phyloP scores from a whole-genome alignment of 2,329 filamentous ascomycete genomes.

The Fusarium papillatum region DNA sequence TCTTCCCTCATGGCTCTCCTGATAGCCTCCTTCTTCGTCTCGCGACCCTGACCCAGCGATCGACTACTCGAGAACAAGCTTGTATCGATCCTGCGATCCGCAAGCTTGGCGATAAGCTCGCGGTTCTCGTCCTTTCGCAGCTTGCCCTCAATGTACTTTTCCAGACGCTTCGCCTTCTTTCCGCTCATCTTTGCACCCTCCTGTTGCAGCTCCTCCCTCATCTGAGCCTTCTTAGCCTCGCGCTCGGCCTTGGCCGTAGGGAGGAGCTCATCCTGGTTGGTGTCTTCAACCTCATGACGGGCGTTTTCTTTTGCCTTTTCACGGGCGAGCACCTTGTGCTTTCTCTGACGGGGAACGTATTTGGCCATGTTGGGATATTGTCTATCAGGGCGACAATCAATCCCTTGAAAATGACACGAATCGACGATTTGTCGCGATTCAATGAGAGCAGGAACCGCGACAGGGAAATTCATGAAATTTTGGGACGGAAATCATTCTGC shows the following conservation, averaged over 20 bases:
- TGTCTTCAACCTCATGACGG: constrained; percentile 54
- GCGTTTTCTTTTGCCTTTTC: constrained; percentile 63
- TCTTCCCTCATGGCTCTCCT: constrained; percentile 74
- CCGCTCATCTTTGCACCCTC: constrained; percentile 69
- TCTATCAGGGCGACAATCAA: constrained; percentile 18
- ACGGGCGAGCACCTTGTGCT: constrained; percentile 78
- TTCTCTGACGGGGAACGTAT: constrained; percentile 75
- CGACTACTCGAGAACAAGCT: constrained; percentile 84
- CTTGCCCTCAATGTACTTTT: constrained; percentile 88
- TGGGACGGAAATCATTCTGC: constrained; percentile 51
- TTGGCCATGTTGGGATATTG: constrained; percentile 58
- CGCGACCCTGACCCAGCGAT: constrained; percentile 78
- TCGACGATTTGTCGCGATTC: constrained; percentile 28
- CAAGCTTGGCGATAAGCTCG: constrained; percentile 86
- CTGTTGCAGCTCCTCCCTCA: constrained; percentile 67
- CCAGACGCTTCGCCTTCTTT: constrained; percentile 76
- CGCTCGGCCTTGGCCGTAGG: constrained; percentile 61
- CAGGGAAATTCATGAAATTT: constrained; percentile 49
- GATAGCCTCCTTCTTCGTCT: constrained; percentile 79
- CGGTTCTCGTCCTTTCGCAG: constrained; percentile 94
- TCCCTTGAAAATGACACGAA: constrained; percentile 20
- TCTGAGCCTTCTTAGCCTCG: constrained; percentile 67
- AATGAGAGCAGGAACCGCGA: constrained; percentile 20
- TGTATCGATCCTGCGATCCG: constrained; percentile 84
- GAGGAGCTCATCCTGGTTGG: constrained; percentile 51